phyloP scores from a whole-genome alignment of 2,329 filamentous ascomycete species.

The Dactylonectria macrodidyma region DNA sequence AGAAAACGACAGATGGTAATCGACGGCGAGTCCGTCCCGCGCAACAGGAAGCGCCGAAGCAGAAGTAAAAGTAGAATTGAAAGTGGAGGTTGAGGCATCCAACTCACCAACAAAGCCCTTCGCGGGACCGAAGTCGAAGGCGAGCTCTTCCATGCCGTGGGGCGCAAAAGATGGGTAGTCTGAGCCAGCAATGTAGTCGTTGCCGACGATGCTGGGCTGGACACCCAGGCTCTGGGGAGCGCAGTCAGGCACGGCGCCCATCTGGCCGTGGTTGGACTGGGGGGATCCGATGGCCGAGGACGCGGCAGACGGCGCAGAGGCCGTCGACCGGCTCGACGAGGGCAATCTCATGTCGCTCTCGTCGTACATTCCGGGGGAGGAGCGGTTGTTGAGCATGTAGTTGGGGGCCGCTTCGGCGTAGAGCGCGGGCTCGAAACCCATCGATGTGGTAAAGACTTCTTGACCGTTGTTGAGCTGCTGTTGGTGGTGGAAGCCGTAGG shows the following conservation, averaged over 20 bases:
- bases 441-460: constrained; percentile 52
- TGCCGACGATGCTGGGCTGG: constrained; percentile 74
- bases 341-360: constrained; percentile 66
- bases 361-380: constrained; percentile 67
- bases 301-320: constrained; percentile 73
- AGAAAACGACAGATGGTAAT: constrained; percentile 34
- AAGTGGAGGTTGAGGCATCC: constrained; percentile 32
- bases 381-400: constrained; percentile 62
- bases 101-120: constrained; percentile 74
- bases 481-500: constrained; percentile 54
- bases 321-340: constrained; percentile 73
- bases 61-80: constrained; percentile 42
- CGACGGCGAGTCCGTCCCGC: constrained; percentile 32
- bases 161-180: constrained; percentile 70
- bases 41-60: constrained; percentile 35
- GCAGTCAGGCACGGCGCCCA: constrained; percentile 73
- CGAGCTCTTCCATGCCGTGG: constrained; percentile 65
- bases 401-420: constrained; percentile 61
- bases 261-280: constrained; percentile 72
- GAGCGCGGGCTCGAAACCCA: constrained; percentile 63
- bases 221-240: constrained; percentile 68
- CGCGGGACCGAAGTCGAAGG: constrained; percentile 63
- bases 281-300: constrained; percentile 79
- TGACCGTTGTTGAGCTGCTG: constrained; percentile 49
- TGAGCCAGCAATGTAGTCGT: constrained; percentile 66